These are phyloP conservation scores for Periconia sp. DNA, from an alignment of 2,329 filamentous ascomycete genomes.

Conservation along the genomic window DNA sequence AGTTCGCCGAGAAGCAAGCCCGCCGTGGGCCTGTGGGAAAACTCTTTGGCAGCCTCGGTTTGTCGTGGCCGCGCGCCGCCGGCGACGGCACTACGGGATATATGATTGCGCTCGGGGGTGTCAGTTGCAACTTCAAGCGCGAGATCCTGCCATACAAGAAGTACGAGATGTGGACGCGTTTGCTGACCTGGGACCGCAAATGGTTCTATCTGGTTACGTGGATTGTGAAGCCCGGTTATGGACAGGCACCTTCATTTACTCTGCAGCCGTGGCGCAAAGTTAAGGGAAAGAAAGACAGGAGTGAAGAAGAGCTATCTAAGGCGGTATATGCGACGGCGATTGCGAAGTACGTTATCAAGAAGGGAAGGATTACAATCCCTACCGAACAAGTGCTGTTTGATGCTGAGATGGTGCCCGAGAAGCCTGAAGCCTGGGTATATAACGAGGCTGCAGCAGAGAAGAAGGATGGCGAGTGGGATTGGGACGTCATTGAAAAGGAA, in stretches of 20 bases:
- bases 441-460: conserved; percentile 26
- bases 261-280: conserved; percentile 50
- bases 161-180: conserved; percentile 52
- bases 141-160: conserved; percentile 49
- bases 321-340: conserved; percentile 54
- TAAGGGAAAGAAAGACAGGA: conserved; percentile 22
- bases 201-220: conserved; percentile 54
- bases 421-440: conserved; percentile 60
- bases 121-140: conserved; percentile 51
- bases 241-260: conserved; percentile 44
- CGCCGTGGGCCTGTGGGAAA: neutral
- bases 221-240: conserved; percentile 49
- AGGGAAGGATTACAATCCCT: conserved; percentile 73
- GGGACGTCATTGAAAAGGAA: conserved; percentile 62
- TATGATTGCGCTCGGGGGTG: conserved; percentile 49
- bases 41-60: neutral
- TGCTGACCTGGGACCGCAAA: conserved; percentile 53
- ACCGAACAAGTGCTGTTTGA: conserved; percentile 74
- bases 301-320: conserved; percentile 41
- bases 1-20: conserved; percentile 19
- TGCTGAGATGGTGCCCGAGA: conserved; percentile 72
- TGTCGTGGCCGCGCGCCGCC: conserved; percentile 3
- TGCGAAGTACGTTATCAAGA: conserved; percentile 55
- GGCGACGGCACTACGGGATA: conserved; percentile 16
- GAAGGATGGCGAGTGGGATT: conserved; percentile 55